These are phyloP conservation scores for Cytospora chrysosperma DNA, from an alignment of 2,329 filamentous ascomycete species.

Conservation along the genomic window DNA sequence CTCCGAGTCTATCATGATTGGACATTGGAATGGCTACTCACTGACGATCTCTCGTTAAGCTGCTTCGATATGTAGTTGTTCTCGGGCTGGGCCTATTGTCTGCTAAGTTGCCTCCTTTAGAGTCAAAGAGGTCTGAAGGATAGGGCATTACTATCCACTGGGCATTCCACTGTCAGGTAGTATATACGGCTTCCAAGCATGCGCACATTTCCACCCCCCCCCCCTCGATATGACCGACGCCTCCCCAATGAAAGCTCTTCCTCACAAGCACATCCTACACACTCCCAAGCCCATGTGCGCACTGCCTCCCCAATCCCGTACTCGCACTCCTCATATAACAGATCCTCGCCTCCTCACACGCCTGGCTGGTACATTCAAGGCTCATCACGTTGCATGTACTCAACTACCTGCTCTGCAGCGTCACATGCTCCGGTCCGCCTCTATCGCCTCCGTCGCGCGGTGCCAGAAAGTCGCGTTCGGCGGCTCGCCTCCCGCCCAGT, in stretches of 20 bases:
- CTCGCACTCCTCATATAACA: slow-evolving; percentile 61
- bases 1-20: too few species aligned
- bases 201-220: not conserved
- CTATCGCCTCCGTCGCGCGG: slow-evolving; percentile 56
- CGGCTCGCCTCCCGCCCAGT: slow-evolving; percentile 47
- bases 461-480: slow-evolving; percentile 62
- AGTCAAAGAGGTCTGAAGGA: too few species aligned
- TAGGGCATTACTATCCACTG: too few species aligned
- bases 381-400: slow-evolving; percentile 50
- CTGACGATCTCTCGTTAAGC: too few species aligned
- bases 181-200: not conserved
- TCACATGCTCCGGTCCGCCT: slow-evolving; percentile 47
- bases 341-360: slow-evolving; percentile 53
- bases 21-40: too few species aligned
- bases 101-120: too few species aligned
- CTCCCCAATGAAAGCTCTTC: too few species aligned
- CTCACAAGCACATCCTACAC: slow-evolving; percentile 39
- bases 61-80: too few species aligned
- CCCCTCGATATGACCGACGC: too few species aligned
- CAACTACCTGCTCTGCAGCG: slow-evolving; percentile 49
- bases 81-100: too few species aligned
- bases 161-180: not conserved
- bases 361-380: slow-evolving; percentile 51
- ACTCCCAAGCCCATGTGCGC: slow-evolving; percentile 49
- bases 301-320: slow-evolving; percentile 48